Base-by-base conservation (phyloP, 2,329 filamentous ascomycete genomes). In the Ceratocystis variospora region DNA sequence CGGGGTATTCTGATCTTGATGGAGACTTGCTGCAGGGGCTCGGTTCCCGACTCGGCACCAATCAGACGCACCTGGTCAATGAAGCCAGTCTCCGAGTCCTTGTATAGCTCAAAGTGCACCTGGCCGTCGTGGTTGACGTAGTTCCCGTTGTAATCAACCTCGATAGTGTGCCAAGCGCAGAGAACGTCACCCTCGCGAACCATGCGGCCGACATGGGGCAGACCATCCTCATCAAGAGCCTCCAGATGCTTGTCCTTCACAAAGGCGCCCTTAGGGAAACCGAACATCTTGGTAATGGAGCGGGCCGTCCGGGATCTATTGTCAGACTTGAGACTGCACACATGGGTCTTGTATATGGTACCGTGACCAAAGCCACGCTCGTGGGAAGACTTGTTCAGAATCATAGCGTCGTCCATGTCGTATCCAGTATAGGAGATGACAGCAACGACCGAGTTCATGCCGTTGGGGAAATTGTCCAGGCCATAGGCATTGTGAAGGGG, bases 401-500 rank as follows among this genome's bases (percentile, higher is more conserved):
- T 97, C 93, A 97, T 97, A 74, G 94, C 94, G 78, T 99, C 94
- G 81, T 99, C 94, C 94, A 99, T 99, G 81, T 99, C 94, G 77
- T 97, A 99, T 63, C 93, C 94, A 1, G 93, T 97, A 76, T 99
- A 99, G 0, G 93, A 96, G 70, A 99, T 96, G 75, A 99, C 95
- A 68, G 94, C 94, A 67, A 99, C 94, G 48, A 97, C 86, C 7
- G 91, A 90, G 72, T 99, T 99, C 72, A 86, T 92, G 33, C 94
- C 94, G 74, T 97, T 96, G 65, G 94, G 94, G 76, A 96, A 99
- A 76, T 97, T 97, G 78, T 99, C 94, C 68, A 97, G 86, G 22
- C 93, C 94, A 73, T 99, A 99, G 22, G 90, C 87, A 73, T 96
- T 97, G 78, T 99, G 92, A 57, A 97, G 81, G 41, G 93, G 93